These are phyloP conservation scores for Russula dissimulans DNA, from an alignment of 768 basidiomycete species.

Conservation along the genomic window DNA sequence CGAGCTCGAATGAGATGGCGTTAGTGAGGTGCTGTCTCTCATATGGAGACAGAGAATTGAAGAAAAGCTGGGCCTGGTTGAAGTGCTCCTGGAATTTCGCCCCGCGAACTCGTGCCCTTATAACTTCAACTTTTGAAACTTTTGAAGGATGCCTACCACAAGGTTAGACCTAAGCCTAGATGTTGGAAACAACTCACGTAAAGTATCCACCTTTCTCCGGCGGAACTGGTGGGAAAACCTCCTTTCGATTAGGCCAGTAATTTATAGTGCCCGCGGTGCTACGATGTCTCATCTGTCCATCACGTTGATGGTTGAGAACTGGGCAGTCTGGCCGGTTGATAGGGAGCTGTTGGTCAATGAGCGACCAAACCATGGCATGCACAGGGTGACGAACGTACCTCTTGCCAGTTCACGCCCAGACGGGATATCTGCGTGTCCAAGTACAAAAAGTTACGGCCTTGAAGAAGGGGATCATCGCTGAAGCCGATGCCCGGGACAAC, in stretches of 20 bases:
- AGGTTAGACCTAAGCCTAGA: not conserved
- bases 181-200: slow-evolving; percentile 25
- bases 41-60: slow-evolving; percentile 60
- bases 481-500: slow-evolving; percentile 50
- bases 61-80: slow-evolving; percentile 71
- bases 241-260: slow-evolving; percentile 76
- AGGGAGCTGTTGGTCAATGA: slow-evolving; percentile 42
- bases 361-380: not conserved
- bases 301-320: slow-evolving; percentile 59
- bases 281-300: slow-evolving; percentile 46
- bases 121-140: slow-evolving; percentile 41
- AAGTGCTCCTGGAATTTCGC: slow-evolving; percentile 74
- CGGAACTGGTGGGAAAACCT: slow-evolving; percentile 39
- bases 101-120: slow-evolving; percentile 54
- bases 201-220: slow-evolving; percentile 47
- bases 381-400: slow-evolving; percentile 30
- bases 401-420: slow-evolving; percentile 72
- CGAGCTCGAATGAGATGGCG: slow-evolving; percentile 76
- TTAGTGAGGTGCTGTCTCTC: slow-evolving; percentile 66
- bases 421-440: slow-evolving; percentile 78
- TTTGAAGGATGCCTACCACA: slow-evolving; percentile 38
- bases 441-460: slow-evolving; percentile 81
- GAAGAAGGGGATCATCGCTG: slow-evolving; percentile 72
- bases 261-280: slow-evolving; percentile 55
- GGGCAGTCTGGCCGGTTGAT: slow-evolving; percentile 79